phyloP scores from a whole-genome alignment of 192 early-diverging fungal species.

The Pecoramyces ruminantium region DNA sequence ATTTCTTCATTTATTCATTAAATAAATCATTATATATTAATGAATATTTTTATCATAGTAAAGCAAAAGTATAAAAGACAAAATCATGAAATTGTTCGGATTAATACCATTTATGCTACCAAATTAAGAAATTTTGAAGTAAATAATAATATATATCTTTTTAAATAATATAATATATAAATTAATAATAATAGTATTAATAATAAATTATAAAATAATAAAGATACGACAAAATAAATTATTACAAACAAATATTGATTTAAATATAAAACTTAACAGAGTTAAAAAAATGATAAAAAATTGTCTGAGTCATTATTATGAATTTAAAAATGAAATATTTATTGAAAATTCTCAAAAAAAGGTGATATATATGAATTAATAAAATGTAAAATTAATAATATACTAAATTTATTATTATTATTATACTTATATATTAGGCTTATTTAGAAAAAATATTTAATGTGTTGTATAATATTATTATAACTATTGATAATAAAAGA shows the following conservation, averaged over 20 bases:
- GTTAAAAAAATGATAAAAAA: background rate
- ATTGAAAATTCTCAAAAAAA: background rate
- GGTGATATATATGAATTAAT: too few relatives aligned
- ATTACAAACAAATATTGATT: background rate
- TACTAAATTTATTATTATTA: too few relatives aligned
- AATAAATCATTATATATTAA: too few relatives aligned
- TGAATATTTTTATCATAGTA: background rate
- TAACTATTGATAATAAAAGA: background rate
- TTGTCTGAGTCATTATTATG: background rate
- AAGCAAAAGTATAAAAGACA: background rate
- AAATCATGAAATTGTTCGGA: background rate
- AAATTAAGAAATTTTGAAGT: background rate
- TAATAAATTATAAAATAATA: too few relatives aligned
- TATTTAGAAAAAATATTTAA: background rate
- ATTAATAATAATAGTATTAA: too few relatives aligned
- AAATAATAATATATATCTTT: background rate
- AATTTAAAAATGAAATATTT: background rate
- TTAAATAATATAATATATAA: too few relatives aligned
- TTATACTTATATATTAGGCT: too few relatives aligned
- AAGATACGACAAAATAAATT: background rate
- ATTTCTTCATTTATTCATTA: too few relatives aligned
- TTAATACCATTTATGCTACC: background rate
- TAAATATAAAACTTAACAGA: background rate
- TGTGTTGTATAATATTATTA: background rate
- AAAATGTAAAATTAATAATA: too few relatives aligned